A percentile compares a stretch with the other conserved stretches of the same genome.
phyloP scores from a whole-genome alignment of 352 stramenopile species.

The Phytophthora megakarya region DNA sequence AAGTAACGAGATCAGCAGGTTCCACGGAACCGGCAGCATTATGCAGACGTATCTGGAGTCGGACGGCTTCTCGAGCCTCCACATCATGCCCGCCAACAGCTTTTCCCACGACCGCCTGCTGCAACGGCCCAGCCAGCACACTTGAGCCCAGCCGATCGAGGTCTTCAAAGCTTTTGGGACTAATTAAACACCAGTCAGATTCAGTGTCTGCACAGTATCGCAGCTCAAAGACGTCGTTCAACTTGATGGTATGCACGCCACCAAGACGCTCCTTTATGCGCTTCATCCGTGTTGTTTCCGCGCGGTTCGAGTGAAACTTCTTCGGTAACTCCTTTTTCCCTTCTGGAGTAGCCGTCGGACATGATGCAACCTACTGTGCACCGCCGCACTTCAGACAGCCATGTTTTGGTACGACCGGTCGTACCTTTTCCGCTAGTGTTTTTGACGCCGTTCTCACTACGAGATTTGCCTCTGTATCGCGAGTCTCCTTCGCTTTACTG shows the following conservation, averaged over 20 bases:
- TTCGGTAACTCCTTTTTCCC: conserved; percentile 10
- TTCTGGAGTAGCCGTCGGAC: conserved; percentile 4
- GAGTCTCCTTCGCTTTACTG: not conserved
- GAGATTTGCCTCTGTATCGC: not conserved
- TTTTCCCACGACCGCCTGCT: no score
- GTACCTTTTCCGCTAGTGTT: not conserved
- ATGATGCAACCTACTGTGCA: conserved; percentile 4
- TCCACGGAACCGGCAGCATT: no score
- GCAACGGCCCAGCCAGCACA: no score
- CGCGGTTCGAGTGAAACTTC: conserved; percentile 2
- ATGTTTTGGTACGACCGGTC: not conserved
- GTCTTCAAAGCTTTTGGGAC: no score
- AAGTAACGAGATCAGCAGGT: no score
- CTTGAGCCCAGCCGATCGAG: no score
- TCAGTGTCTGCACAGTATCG: not conserved
- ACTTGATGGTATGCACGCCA: conserved; percentile 12
- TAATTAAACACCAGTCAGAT: not conserved
- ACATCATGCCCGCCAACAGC: no score
- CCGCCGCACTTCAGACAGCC: conserved; percentile 13
- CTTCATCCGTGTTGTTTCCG: conserved; percentile 4
- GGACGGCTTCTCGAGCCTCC: no score
- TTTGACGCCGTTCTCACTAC: not conserved
- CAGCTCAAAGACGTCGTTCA: conserved; percentile 7
- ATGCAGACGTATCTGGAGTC: no score
- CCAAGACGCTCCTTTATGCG: conserved; percentile 13